Base-by-base conservation (phyloP, 129 eudicot species). In the Oenanthe sinensis region DNA sequence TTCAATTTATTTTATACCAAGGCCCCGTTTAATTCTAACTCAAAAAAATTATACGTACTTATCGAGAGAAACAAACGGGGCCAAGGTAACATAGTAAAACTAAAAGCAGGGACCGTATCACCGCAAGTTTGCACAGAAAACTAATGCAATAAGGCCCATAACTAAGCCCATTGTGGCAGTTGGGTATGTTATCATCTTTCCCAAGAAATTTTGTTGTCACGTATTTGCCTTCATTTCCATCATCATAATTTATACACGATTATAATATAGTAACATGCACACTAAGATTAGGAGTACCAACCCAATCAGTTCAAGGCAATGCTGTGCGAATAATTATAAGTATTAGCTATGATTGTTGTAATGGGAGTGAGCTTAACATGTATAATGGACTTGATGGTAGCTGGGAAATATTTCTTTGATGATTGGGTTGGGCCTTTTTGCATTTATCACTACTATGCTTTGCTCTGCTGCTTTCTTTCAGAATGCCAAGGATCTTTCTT, bases 401-500 rank as follows among this genome's bases (percentile, higher is more conserved):
- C 97, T 2, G 96, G 91, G 7, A n/a, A n/a, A n/a, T n/a, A 45
- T 90, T 63, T 94, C 98, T 22, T 68, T 90, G 63, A 82, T 88
- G 88, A 80, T 94, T 54, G 98, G 98, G 30, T 71, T 94, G 71
- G 94, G 93, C 10, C 69, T 94, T 7, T 94, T 94, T 75, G 87
- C 90, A 42, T 80, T 94, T 69, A 79, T 90, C 80, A 91, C 97
- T 74, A 82, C 92, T 19, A 75, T 94, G 76, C 87, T 94, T 13
- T 91, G 97, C 79, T 85, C 97, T 47, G 97, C 91, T 42, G 97
- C 97, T 71, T 94, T 94, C 82, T 79, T 88, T 8, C 91, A 88
- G 62, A 88, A 90, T 75, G 96, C 89, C 45, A 94, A 90, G 88
- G 84, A 88, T 40, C 83, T 73, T 48, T 86, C 92, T 49, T 85